phyloP scores from a whole-genome alignment of 352 stramenopile genomes.

The Aphanomyces invadans region DNA sequence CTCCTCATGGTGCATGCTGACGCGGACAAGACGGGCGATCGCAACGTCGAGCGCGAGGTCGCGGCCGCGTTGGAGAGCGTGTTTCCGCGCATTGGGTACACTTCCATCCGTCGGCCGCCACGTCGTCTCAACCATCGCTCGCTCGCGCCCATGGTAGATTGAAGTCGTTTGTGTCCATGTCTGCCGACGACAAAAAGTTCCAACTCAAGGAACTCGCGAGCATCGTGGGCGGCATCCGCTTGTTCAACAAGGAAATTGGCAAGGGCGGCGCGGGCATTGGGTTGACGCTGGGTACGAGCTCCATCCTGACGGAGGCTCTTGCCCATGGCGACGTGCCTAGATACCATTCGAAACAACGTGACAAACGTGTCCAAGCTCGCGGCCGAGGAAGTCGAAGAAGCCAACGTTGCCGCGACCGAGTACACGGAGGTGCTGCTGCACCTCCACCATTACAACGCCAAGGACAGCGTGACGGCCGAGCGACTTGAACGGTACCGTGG shows the following conservation, averaged over 20 bases:
- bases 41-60: slow-evolving; percentile 76
- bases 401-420: slow-evolving; percentile 63
- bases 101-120: background rate
- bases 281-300: slow-evolving; percentile 35
- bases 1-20: slow-evolving; percentile 68
- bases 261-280: slow-evolving; percentile 80
- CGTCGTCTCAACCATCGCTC: background rate
- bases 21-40: slow-evolving; percentile 48
- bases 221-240: slow-evolving; percentile 89
- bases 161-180: slow-evolving; percentile 89
- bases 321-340: slow-evolving; percentile 35
- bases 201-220: slow-evolving; percentile 87
- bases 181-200: slow-evolving; percentile 81
- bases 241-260: slow-evolving; percentile 89
- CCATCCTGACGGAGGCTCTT: slow-evolving; percentile 48
- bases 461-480: slow-evolving; percentile 28
- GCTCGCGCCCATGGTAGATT: slow-evolving; percentile 31
- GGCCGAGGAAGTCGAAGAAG: slow-evolving; percentile 41
- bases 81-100: slow-evolving; percentile 83
- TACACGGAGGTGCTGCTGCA: slow-evolving; percentile 77
- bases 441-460: slow-evolving; percentile 49
- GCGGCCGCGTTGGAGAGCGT: slow-evolving; percentile 90
- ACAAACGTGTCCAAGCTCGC: slow-evolving; percentile 4
- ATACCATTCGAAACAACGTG: slow-evolving; percentile 22
- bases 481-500: slow-evolving; percentile 8